Evolutionary conservation across 371 early-diverging fungal species (phyloP), one percentile per base, ranked within the genome.

Genomic region (Mortierella polycephala): DNA sequence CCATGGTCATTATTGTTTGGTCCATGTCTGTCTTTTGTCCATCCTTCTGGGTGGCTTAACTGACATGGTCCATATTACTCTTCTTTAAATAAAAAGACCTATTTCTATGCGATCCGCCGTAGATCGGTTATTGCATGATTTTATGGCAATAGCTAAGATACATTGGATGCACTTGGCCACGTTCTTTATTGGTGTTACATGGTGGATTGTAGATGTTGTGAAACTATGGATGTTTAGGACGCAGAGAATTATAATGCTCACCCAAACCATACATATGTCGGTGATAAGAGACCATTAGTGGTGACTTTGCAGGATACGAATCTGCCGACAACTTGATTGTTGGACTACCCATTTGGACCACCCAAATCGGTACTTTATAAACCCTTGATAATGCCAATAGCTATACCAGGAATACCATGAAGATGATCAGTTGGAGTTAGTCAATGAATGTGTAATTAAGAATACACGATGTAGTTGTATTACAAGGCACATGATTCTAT

Each of bases 221-320:
- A 30, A 30, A 30, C 30, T 30, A 30, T 30, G 30, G 30, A 4
- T 4, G 30, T 30, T 30, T 68, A 23, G 79, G 73, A 0, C 79
- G 61, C 53, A 92, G 76, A 9, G 94, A 94, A 75, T 97, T 98
- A 85, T 98, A 98, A 85, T 98, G 98, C 74, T 94, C 96, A 49
- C 98, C 98, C 8, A 98, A 85, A 7, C 96, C 96, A 82, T 90
- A 96, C 60, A 92, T 88, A 67, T 96, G 93, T 39, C 92, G 91
- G 77, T 97, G 97, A 71, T 88, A 95, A 85, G 96, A 95, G 40
- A 96, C 79, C 68, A 86, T 88, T 12, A 96, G 67, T 3, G 95
- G 94, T 11, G 81, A 71, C 60, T 88, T 87, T 13, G 77, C 67
- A 12, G 82, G 71, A 66, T 86, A 94, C 40, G 86, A 87, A 37